Evolutionary conservation across 768 basidiomycete genomes (phyloP), one percentile per base, ranked within the genome.

Genomic region (Clitopilus hobsonii): DNA sequence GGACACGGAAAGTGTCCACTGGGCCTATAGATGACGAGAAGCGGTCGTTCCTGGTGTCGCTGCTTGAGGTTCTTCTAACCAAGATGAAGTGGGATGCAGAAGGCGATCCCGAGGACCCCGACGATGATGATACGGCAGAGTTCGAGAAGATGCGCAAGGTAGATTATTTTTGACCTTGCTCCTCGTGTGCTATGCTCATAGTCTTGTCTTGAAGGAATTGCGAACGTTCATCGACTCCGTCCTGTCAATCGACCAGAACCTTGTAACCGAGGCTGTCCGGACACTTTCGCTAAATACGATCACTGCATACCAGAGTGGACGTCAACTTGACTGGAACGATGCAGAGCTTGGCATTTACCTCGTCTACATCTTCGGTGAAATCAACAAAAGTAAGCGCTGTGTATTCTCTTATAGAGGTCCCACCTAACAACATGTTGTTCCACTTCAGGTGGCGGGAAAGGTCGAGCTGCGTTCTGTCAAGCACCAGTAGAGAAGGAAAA

Each of bases 301-400:
- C 27, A 81, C 86, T 5, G 78, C 84, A 1, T 89, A 87, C 61
- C 77, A 79, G 51, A 85, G 73, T 56, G 84, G 89, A 0, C 69
- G 80, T 0, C 66, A 76, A 16, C 69, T 97, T 29, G 81, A 89
- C 56, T 98, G 97, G 97, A 85, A 93, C 61, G 88, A 95, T 59
- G 92, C 90, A 2, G 97, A 99, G 69, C 79, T 98, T 18, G 94
- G 91, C 0, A 75, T 96, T n/a, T 94, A 94, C 68, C 78, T 98
- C 23, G 85, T 98, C 8, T 98, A 86, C 65, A 89, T 96, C 28
- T 98, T 91, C 63, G 96, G 96, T 38, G 94, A 97, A 67, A 84
- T 96, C 60, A 86, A 84, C 69, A 96, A 93, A 76, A 83, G 95
- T 94, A 55, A 51, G 86, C 11, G 3, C 16, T 11, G 11, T 1